These are phyloP conservation scores for Benincasa hispida DNA, from an alignment of 306 rosid genomes.

Conservation along the genomic window DNA sequence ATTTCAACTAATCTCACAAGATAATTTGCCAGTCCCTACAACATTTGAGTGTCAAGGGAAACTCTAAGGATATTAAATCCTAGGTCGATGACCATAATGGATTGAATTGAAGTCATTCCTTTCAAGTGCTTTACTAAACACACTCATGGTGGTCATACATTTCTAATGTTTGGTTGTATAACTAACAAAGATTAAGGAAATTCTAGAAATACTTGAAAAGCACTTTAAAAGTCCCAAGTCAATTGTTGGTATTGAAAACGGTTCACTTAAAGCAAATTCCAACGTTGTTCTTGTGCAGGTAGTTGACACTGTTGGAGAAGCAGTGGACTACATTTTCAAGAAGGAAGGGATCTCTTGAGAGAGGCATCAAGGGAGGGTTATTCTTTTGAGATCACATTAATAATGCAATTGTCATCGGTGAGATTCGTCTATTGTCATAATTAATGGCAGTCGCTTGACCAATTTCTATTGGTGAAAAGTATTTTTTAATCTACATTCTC, in stretches of 20 bases:
- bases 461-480: neutral
- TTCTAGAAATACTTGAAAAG: neutral
- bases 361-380: neutral
- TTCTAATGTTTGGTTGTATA: neutral
- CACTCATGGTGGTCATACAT: no score
- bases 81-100: no score
- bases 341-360: conserved; percentile 15
- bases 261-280: neutral
- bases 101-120: no score
- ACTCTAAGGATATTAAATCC: no score
- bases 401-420: neutral
- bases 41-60: no score
- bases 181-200: neutral
- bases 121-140: no score
- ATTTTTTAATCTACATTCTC: neutral
- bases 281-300: conserved; percentile 10
- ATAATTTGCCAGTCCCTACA: no score
- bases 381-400: neutral
- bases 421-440: neutral
- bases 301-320: conserved; percentile 27
- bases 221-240: neutral
- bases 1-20: no score
- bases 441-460: neutral
- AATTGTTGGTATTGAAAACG: neutral
- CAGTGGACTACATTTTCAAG: conserved; percentile 22